Evolutionary conservation across 352 stramenopile genomes (phyloP).

Genomic region (Pythium aristosporum): DNA sequence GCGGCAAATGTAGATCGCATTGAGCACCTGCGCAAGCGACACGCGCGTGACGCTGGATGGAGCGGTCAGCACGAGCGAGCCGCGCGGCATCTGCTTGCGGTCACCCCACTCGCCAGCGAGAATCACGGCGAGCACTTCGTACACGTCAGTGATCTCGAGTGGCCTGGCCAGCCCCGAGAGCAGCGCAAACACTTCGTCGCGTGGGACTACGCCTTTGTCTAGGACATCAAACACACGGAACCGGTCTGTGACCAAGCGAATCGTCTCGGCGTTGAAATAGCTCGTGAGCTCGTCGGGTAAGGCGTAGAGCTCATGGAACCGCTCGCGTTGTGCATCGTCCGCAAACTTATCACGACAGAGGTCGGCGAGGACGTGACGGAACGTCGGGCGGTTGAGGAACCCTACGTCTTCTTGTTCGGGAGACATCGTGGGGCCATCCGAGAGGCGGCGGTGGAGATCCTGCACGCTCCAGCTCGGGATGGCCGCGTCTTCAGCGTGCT

Average conservation of each 20-base stretch:
- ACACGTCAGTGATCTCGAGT: constrained; percentile 44
- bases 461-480: constrained; percentile 18
- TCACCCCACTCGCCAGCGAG: constrained; percentile 10
- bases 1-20: constrained; percentile 28
- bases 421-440: not conserved
- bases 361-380: constrained; percentile 40
- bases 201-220: constrained; percentile 34
- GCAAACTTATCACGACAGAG: constrained; percentile 29
- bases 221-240: constrained; percentile 50
- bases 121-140: constrained; percentile 33
- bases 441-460: constrained; percentile 9
- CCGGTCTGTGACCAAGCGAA: constrained; percentile 33
- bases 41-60: constrained; percentile 16
- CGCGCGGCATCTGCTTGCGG: constrained; percentile 13
- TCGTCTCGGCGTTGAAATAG: constrained; percentile 34
- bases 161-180: constrained; percentile 36
- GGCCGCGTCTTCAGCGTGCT: constrained; percentile 12
- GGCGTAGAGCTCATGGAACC: constrained; percentile 27
- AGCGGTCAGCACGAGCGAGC: constrained; percentile 23
- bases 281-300: constrained; percentile 29
- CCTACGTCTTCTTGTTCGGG: constrained; percentile 2
- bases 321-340: constrained; percentile 29
- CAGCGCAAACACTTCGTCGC: constrained; percentile 41
- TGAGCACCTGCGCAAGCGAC: constrained; percentile 30
- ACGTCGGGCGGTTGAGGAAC: constrained; percentile 30